Conservation (phyloP, 169 alveolate species). For the Eimeria tenella region DNA sequence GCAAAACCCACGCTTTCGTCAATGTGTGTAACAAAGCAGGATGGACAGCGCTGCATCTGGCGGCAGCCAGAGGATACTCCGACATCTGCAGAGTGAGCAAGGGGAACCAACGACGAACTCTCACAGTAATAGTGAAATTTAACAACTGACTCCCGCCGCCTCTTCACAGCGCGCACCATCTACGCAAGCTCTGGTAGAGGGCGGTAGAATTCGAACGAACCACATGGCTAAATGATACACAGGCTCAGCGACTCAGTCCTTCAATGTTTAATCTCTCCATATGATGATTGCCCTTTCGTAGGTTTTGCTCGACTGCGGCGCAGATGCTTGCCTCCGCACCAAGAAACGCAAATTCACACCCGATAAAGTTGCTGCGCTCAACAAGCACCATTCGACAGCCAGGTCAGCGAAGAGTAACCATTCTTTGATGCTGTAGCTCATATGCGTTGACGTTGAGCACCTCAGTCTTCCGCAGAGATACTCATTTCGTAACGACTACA, state of each 20-base stretch:
- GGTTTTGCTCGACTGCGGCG: constrained; percentile 58
- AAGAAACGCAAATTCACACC: constrained; percentile 19
- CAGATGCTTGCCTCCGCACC: constrained; percentile 33
- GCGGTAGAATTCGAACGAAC: too few relatives aligned
- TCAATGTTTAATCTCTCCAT: not conserved
- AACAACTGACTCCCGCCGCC: too few relatives aligned
- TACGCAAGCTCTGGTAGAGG: too few relatives aligned
- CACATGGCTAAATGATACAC: too few relatives aligned
- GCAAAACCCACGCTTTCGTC: not conserved
- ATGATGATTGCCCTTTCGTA: not conserved
- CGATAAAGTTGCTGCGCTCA: constrained; percentile 25
- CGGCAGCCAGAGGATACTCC: constrained; percentile 57
- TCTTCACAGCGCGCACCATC: too few relatives aligned
- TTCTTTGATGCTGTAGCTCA: too few relatives aligned
- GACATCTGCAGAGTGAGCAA: constrained; percentile 51
- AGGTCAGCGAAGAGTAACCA: not conserved
- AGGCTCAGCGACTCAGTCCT: too few relatives aligned
- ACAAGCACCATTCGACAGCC: constrained; percentile 22
- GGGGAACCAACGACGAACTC: too few relatives aligned
- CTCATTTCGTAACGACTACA: too few relatives aligned
- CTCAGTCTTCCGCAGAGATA: too few relatives aligned
- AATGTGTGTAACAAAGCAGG: constrained; percentile 43
- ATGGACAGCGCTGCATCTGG: constrained; percentile 66
- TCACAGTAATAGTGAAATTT: too few relatives aligned
- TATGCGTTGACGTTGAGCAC: too few relatives aligned